These are phyloP conservation scores for Candida germanica DNA, from an alignment of 805 yeast species.

Conservation along the genomic window DNA sequence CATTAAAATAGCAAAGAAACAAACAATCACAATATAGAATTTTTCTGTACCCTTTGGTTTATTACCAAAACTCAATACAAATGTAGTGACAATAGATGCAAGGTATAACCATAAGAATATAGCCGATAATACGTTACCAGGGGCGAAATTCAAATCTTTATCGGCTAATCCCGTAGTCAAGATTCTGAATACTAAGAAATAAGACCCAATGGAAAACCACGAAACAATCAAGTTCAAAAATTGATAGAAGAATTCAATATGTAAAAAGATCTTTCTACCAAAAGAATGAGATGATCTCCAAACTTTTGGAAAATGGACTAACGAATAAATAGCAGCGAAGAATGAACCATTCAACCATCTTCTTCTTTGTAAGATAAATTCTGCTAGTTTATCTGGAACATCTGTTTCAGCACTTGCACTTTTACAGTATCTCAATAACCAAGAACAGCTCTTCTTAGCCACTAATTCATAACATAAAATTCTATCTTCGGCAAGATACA, in stretches of 20 bases:
- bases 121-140: constrained; percentile 48
- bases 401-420: constrained; percentile 66
- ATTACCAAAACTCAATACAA: constrained; percentile 62
- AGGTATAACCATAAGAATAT: constrained; percentile 54
- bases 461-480: constrained; percentile 64
- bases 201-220: constrained; percentile 65
- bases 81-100: constrained; percentile 57
- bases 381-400: constrained; percentile 62
- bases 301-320: constrained; percentile 53
- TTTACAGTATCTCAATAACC: constrained; percentile 63
- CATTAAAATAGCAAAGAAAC: constrained; percentile 59
- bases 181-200: constrained; percentile 59
- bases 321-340: constrained; percentile 58
- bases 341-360: constrained; percentile 71
- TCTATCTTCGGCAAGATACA: constrained; percentile 71
- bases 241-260: constrained; percentile 56
- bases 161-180: constrained; percentile 52
- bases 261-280: constrained; percentile 48
- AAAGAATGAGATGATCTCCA: constrained; percentile 55
- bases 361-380: constrained; percentile 61
- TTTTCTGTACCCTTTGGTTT: constrained; percentile 59
- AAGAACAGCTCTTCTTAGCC: constrained; percentile 52
- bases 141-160: constrained; percentile 36
- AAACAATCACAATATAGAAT: constrained; percentile 50
- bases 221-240: constrained; percentile 51